Percentiles rank a stretch among this genome's conserved stretches.
Evolutionary conservation across 106 monocot species (phyloP).

Genomic region (Hemerocallis citrina): DNA sequence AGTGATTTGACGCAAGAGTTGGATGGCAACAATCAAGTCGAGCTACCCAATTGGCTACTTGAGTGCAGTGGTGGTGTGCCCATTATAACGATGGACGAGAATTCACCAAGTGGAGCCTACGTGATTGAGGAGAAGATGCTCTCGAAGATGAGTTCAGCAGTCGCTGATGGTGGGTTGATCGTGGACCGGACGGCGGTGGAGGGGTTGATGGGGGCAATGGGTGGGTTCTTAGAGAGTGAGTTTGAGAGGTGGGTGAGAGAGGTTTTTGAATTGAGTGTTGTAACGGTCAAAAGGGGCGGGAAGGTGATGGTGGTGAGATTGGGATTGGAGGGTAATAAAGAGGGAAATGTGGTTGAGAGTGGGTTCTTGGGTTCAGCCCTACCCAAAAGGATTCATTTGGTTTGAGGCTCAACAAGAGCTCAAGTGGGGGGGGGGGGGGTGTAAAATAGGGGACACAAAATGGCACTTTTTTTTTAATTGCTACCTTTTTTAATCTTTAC

Average conservation of each 20-base stretch:
- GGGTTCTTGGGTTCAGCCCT: constrained; percentile 63
- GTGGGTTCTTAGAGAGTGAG: constrained; percentile 39
- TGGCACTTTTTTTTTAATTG: constrained; percentile 2
- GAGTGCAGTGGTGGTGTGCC: constrained; percentile 7
- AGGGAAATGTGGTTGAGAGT: constrained; percentile 17
- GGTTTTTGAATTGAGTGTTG: constrained; percentile 49
- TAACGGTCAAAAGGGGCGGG: constrained; percentile 62
- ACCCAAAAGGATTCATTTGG: constrained; percentile 46
- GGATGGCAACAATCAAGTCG: constrained; percentile 1
- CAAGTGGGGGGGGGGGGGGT: neutral
- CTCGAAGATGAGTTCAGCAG: constrained; percentile 18
- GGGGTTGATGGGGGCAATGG: constrained; percentile 34
- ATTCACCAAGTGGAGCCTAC: neutral
- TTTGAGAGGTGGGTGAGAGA: constrained; percentile 71
- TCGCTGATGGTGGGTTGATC: constrained; percentile 18
- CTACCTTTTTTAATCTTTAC: too few species aligned
- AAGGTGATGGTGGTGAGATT: constrained; percentile 47
- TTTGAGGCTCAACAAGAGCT: constrained; percentile 24
- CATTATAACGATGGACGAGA: constrained; percentile 24
- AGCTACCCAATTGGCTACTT: constrained; percentile 19
- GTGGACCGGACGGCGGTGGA: constrained; percentile 33
- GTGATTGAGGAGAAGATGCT: constrained; percentile 19
- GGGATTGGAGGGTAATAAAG: constrained; percentile 30
- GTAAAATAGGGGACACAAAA: constrained; percentile 7
- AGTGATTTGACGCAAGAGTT: constrained; percentile 57